These are phyloP conservation scores for Eucalyptus melliodora DNA, from an alignment of 345 rosid genomes.

Conservation along the genomic window DNA sequence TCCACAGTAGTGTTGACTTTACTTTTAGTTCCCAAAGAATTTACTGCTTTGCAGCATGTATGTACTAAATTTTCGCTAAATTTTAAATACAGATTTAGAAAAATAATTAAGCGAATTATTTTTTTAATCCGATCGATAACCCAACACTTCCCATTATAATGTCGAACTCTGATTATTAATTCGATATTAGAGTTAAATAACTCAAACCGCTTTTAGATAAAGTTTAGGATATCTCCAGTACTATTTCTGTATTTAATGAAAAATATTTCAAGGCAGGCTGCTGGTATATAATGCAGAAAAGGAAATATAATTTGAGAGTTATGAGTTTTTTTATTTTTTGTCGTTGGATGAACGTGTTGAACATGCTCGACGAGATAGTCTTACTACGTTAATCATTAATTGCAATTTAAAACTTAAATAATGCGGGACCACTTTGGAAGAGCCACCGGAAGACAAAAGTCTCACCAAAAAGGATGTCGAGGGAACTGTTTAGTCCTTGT, in stretches of 20 bases:
- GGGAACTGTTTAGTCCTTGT: background rate
- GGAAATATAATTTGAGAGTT: too few species aligned
- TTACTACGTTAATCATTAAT: background rate
- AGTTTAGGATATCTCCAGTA: too few species aligned
- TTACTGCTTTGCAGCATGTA: background rate
- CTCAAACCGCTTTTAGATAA: background rate
- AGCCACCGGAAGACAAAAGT: background rate
- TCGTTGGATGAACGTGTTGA: background rate
- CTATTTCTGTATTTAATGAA: too few species aligned
- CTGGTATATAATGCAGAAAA: too few species aligned
- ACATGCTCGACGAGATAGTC: background rate
- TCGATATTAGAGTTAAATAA: background rate
- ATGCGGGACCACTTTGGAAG: background rate
- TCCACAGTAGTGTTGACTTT: background rate
- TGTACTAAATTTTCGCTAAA: background rate
- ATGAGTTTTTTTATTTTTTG: background rate
- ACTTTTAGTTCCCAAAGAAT: background rate
- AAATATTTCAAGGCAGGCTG: too few species aligned
- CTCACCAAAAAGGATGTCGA: background rate
- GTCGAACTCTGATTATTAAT: background rate
- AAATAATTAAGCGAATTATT: background rate
- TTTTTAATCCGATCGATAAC: too few species aligned
- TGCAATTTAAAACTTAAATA: background rate
- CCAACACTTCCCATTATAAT: background rate
- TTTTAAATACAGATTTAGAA: too few species aligned